phyloP scores from a whole-genome alignment of 1,284 basidiomycete genomes.

The Lentinula novae-zelandiae region DNA sequence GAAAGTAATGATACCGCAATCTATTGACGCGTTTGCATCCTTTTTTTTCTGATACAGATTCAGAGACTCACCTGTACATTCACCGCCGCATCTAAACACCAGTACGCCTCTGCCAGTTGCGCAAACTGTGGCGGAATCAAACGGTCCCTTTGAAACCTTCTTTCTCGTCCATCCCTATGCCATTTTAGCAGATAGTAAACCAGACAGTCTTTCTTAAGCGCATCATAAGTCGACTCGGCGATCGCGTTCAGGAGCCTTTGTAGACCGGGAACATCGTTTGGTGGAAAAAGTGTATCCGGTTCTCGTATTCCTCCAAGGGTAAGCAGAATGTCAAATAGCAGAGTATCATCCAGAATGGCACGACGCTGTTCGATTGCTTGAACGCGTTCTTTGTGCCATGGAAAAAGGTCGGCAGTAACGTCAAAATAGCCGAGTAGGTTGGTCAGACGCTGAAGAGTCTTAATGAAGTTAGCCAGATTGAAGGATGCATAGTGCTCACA shows the following conservation, averaged over 20 bases:
- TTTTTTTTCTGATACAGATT: not conserved
- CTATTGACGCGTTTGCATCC: constrained; percentile 29
- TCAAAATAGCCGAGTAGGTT: constrained; percentile 39
- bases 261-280: constrained; percentile 49
- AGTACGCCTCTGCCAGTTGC: constrained; percentile 73
- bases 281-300: constrained; percentile 63
- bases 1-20: constrained; percentile 66
- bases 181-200: constrained; percentile 76
- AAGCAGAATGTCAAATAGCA: constrained; percentile 74
- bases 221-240: constrained; percentile 58
- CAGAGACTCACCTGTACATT: constrained; percentile 51
- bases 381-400: constrained; percentile 45
- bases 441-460: not conserved
- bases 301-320: constrained; percentile 56
- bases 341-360: constrained; percentile 53
- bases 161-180: constrained; percentile 62
- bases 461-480: not conserved
- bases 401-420: constrained; percentile 37
- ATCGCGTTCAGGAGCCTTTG: constrained; percentile 57
- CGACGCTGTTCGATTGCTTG: constrained; percentile 60
- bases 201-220: constrained; percentile 72
- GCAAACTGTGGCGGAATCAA: constrained; percentile 72
- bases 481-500: not conserved
- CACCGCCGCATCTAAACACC: constrained; percentile 68
- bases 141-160: constrained; percentile 46